Conservation (phyloP, 2,329 filamentous ascomycete species). For the Colletotrichum ledebouriae region DNA sequence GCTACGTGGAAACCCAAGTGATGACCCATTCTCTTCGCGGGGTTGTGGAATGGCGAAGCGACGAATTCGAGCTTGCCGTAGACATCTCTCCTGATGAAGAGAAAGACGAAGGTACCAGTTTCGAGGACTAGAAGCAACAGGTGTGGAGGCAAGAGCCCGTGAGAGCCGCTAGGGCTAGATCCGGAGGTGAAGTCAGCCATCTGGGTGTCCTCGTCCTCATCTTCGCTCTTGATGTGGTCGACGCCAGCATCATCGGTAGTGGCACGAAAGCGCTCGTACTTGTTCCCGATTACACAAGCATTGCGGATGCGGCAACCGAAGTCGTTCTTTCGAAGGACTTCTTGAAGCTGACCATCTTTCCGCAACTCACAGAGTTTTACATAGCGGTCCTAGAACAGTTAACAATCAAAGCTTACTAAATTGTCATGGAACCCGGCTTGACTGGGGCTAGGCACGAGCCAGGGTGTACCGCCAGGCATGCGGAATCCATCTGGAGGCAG, state of each 20-base stretch:
- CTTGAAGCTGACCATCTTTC: constrained; percentile 77
- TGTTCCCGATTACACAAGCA: constrained; percentile 79
- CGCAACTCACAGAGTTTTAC: constrained; percentile 85
- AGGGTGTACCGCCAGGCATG: constrained; percentile 24
- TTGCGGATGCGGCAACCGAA: constrained; percentile 85
- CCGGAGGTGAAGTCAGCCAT: constrained; percentile 50
- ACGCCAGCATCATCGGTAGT: constrained; percentile 46
- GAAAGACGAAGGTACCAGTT: constrained; percentile 79
- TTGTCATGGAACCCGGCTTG: constrained; percentile 12
- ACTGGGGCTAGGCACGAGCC: constrained; percentile 22
- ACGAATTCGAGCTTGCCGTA: constrained; percentile 70
- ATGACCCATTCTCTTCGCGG: constrained; percentile 64
- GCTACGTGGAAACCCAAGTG: constrained; percentile 75
- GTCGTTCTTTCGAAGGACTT: constrained; percentile 82
- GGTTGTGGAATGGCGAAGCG: constrained; percentile 69
- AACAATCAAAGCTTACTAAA: constrained; percentile 35
- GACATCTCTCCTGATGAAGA: constrained; percentile 71
- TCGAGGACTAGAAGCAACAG: constrained; percentile 83
- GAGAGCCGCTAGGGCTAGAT: constrained; percentile 21
- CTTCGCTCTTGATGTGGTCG: constrained; percentile 54
- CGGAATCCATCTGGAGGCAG: constrained; percentile 2
- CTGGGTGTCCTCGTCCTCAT: constrained; percentile 51
- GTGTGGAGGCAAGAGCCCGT: constrained; percentile 75
- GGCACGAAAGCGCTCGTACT: constrained; percentile 53
- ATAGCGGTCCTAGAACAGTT: constrained; percentile 73